phyloP scores from a whole-genome alignment of 176 grass and related monocot species.

The Musa acuminata region DNA sequence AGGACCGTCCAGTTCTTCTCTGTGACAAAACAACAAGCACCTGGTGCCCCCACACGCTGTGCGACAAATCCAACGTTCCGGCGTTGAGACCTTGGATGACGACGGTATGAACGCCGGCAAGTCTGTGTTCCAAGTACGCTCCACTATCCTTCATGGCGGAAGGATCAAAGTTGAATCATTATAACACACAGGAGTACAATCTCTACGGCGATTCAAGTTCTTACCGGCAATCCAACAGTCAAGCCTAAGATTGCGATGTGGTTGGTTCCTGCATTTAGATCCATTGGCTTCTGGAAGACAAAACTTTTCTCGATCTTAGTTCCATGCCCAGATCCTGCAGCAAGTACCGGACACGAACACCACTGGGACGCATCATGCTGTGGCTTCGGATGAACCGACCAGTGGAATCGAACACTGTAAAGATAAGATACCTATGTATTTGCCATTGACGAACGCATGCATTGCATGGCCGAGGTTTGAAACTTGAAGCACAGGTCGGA shows the following conservation, averaged over 20 bases:
- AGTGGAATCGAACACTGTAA: background rate
- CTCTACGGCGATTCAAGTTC: no score
- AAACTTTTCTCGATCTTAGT: constrained; percentile 61
- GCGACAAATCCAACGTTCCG: constrained; percentile 69
- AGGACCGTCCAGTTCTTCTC: background rate
- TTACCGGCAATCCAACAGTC: constrained; percentile 46
- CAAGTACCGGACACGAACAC: background rate
- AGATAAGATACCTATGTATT: constrained; percentile 47
- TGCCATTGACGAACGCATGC: constrained; percentile 58
- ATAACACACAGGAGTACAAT: background rate
- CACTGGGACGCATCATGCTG: background rate
- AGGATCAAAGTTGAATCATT: background rate
- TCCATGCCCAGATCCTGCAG: constrained; percentile 58
- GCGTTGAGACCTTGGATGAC: constrained; percentile 79
- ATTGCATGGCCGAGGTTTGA: constrained; percentile 47
- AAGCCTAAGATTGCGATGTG: constrained; percentile 44
- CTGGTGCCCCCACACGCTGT: constrained; percentile 69
- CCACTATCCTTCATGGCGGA: constrained; percentile 56
- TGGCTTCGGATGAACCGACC: background rate
- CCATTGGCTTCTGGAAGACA: constrained; percentile 50
- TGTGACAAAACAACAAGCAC: constrained; percentile 17
- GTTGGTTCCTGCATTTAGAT: constrained; percentile 50
- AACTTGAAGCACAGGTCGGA: constrained; percentile 67
- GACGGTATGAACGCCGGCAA: constrained; percentile 38
- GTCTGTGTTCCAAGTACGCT: constrained; percentile 37